Evolutionary conservation across 345 rosid species (phyloP), one percentile per base, ranked within the genome.

Genomic region (Ceriops decandra): DNA sequence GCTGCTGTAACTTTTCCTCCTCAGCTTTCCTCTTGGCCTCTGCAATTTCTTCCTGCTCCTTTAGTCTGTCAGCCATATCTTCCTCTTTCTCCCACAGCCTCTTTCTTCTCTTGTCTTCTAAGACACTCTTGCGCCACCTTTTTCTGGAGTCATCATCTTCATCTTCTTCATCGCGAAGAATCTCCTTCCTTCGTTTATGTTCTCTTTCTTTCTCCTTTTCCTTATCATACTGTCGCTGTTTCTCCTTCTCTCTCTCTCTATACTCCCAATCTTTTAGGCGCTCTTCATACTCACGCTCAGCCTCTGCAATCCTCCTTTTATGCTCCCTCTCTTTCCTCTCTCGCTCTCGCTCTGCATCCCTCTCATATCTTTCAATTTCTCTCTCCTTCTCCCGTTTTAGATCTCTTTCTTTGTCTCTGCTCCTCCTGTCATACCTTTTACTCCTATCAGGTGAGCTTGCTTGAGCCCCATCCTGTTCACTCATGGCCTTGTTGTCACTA

Each of bases 241-340:
- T 91, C 78, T 95, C 99, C 75, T 77, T 95, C 57, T 91, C 96
- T 75, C 93, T 90, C 71, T 92, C 99, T 70, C 96, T 87, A 62
- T 87, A 87, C 74, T 91, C 99, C 99, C 96, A 95, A 57, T 90
- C 97, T 84, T 87, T 91, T 62, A 95, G 91, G 57, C 89, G 87
- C 73, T 84, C 74, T 76, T 88, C 98, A 82, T 84, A 95, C 63
- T 85, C 98, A 21, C 97, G 92, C 75, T 95, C 98, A 19, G 91
- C 96, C 54, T 90, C 99, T 80, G 88, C 97, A 65, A 86, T 70
- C 84, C 87, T 91, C 83, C 97, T 87, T 76, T 88, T 88, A 74
- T 81, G 93, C 80, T 95, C 99, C 80, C 98, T 90, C 84, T 90
- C 99, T 78, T 90, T 90, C 81, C 98, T 84, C 51, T 81, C 63